These are phyloP conservation scores for Lyophyllum atratum DNA, from an alignment of 768 basidiomycete genomes.

Conservation along the genomic window DNA sequence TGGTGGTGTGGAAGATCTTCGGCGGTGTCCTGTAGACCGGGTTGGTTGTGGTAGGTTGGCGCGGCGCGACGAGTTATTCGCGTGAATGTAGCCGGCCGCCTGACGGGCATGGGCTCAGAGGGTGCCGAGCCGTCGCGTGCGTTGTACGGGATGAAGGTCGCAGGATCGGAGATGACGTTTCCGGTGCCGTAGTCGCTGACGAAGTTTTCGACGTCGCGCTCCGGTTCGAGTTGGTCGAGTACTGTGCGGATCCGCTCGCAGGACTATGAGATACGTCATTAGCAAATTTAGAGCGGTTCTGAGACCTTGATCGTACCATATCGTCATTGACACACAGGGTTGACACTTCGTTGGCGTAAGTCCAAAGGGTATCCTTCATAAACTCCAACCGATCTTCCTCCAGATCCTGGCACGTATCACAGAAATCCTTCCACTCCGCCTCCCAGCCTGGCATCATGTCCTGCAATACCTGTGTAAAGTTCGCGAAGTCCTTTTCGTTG, in stretches of 20 bases:
- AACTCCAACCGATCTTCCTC: slow-evolving; percentile 95
- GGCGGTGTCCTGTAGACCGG: neutral
- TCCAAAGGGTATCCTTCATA: slow-evolving; percentile 93
- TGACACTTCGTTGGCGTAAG: slow-evolving; percentile 92
- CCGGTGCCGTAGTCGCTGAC: slow-evolving; percentile 89
- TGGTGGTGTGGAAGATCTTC: slow-evolving; percentile 15
- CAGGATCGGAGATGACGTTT: slow-evolving; percentile 75
- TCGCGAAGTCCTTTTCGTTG: slow-evolving; percentile 89
- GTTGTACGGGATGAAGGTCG: slow-evolving; percentile 73
- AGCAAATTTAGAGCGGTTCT: slow-evolving; percentile 1
- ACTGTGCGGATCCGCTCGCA: slow-evolving; percentile 87
- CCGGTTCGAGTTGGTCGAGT: slow-evolving; percentile 85
- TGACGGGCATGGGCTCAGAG: slow-evolving; percentile 14
- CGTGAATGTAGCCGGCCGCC: slow-evolving; percentile 30
- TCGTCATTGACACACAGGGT: slow-evolving; percentile 96
- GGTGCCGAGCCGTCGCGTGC: slow-evolving; percentile 24
- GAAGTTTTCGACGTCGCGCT: slow-evolving; percentile 82
- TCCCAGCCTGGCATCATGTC: slow-evolving; percentile 86
- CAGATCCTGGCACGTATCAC: slow-evolving; percentile 94
- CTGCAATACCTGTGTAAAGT: slow-evolving; percentile 73
- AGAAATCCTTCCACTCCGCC: slow-evolving; percentile 90
- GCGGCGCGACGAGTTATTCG: slow-evolving; percentile 32
- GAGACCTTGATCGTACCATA: slow-evolving; percentile 45
- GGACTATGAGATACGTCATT: slow-evolving; percentile 50
- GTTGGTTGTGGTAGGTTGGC: slow-evolving; percentile 7